These are phyloP conservation scores for Trichoderma citrinoviride DNA, from an alignment of 2,329 filamentous ascomycete genomes.

Conservation along the genomic window DNA sequence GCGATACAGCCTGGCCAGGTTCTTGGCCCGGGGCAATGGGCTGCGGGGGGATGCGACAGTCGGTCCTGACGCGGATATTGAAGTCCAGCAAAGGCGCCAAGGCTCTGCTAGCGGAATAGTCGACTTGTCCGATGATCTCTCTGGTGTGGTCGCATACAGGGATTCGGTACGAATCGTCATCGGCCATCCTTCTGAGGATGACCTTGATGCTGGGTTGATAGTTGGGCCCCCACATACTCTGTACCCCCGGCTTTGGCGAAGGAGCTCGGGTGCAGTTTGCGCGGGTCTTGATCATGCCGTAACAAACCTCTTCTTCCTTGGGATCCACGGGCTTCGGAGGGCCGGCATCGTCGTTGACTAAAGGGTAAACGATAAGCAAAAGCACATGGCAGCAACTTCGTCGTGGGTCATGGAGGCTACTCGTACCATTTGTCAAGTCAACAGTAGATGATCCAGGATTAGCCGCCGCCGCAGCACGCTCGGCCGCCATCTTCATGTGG, in stretches of 20 bases:
- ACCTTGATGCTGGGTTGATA: slow-evolving; percentile 76
- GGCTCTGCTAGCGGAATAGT: slow-evolving; percentile 62
- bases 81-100: slow-evolving; percentile 73
- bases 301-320: slow-evolving; percentile 71
- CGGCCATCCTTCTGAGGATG: slow-evolving; percentile 58
- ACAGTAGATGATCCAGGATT: slow-evolving; percentile 45
- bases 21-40: slow-evolving; percentile 62
- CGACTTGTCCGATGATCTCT: slow-evolving; percentile 72
- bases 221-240: slow-evolving; percentile 54
- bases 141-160: slow-evolving; percentile 70
- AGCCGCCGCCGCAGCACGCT: slow-evolving; percentile 14
- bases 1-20: slow-evolving; percentile 60
- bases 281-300: slow-evolving; percentile 69
- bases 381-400: slow-evolving; percentile 16
- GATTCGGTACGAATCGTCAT: slow-evolving; percentile 59
- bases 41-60: slow-evolving; percentile 67
- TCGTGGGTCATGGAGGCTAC: not conserved
- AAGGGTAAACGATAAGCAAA: slow-evolving; percentile 28
- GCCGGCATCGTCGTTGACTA: slow-evolving; percentile 48
- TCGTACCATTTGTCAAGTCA: slow-evolving; percentile 55
- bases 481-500: slow-evolving; percentile 47
- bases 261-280: slow-evolving; percentile 69
- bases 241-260: slow-evolving; percentile 61
- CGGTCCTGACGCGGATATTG: slow-evolving; percentile 63
- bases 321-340: slow-evolving; percentile 49